Evolutionary conservation across 1,284 basidiomycete genomes (phyloP), one percentile per base, ranked within the genome.

Genomic region (Abortiporus biennis): DNA sequence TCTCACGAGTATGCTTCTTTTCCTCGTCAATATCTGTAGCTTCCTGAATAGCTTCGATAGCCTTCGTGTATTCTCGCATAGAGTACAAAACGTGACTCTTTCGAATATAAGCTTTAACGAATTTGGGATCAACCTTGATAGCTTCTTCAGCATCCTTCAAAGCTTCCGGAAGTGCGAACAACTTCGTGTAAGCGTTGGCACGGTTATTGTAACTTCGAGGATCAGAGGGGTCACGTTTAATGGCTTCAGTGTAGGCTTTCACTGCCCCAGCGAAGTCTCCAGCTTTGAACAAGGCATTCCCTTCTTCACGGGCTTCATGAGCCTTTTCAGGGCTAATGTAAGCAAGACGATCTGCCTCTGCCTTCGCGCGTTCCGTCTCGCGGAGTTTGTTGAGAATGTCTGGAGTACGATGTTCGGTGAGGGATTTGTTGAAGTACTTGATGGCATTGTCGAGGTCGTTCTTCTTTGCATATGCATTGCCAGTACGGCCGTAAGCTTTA

Each of bases 181-280:
- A 80, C 69, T 99, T 99, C 62, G 88, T 92, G 69, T 98, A 98
- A 16, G 93, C 94, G 23, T 92, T 88, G 13, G 96, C 92, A 43
- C 96, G 85, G 72, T 99, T 99, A 60, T 94, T 98, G 73, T 96
- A 99, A 12, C 90, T 92, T 50, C 87, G 76, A 8, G 96, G 80
- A 59, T 99, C 95, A 24, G 66, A 62, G 32, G 96, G 96, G 55
- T 92, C 84, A 41, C 96, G 85, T 71, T 98, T 98, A 72, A 99
- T 96, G 47, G 92, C 86, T 68, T 99, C 96, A 11, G 87, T 80
- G 69, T 99, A 99, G 32, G 78, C 74, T 68, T 90, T 92, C 49
- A 99, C 94, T 1, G 94, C 90, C n/a, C 74, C 82, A 13, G 82
- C 92, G 65, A 92, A 97, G 62, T 93, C 82, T 20, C 91, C 93